phyloP scores from a whole-genome alignment of 306 rosid species.

The Sechiopsis laciniata region DNA sequence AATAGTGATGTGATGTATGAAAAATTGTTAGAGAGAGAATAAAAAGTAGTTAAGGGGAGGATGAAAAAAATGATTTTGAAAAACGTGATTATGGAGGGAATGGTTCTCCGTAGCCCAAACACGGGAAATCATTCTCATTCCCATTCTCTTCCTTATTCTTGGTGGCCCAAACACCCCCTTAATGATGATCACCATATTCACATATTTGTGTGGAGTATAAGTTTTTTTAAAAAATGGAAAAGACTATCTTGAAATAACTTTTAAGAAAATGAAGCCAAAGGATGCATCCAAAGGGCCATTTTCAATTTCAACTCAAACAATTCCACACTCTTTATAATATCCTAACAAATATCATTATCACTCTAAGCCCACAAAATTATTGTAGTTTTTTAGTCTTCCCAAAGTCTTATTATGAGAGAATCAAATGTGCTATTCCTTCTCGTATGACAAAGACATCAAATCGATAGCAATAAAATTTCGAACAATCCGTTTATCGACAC shows the following conservation, averaged over 20 bases:
- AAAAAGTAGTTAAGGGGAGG: too few relatives aligned
- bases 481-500: too few relatives aligned
- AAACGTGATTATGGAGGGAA: too few relatives aligned
- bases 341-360: neutral
- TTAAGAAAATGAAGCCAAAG: conserved; percentile 7
- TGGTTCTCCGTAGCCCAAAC: too few relatives aligned
- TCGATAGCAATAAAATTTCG: neutral
- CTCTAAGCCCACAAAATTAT: conserved; percentile 13
- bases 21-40: too few relatives aligned
- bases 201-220: neutral
- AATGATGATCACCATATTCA: neutral
- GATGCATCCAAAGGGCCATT: conserved; percentile 2
- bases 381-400: conserved; percentile 16
- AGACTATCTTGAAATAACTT: neutral
- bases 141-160: too few relatives aligned
- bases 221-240: neutral
- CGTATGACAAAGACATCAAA: neutral
- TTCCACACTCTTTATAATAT: neutral
- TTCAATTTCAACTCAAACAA: neutral
- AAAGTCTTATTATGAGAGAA: neutral
- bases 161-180: too few relatives aligned
- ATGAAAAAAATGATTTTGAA: too few relatives aligned
- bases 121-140: too few relatives aligned
- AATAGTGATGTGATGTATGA: too few relatives aligned
- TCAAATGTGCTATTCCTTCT: too few relatives aligned